Base-by-base conservation (phyloP, 2,329 filamentous ascomycete genomes). In the Monascus ruber region DNA sequence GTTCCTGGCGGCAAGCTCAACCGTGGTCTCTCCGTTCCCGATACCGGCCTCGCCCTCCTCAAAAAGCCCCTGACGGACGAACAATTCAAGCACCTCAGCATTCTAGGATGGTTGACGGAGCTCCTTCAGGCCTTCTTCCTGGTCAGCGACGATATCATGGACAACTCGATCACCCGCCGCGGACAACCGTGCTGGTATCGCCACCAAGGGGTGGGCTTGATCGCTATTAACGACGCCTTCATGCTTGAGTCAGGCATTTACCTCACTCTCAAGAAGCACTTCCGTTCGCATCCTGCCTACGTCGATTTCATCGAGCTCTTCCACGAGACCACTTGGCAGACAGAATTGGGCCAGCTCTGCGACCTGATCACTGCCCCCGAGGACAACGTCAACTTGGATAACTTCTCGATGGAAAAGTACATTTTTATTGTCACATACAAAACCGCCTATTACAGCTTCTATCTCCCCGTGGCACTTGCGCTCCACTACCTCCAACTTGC, bases 371-470 rank as follows among this genome's bases (percentile, higher is more conserved):
- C 91, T 35, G 91, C 91, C 31, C 91, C 91, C 33, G 91, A 98
- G 69, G 88, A 95, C 63, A 73, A 81, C 46, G 84, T 96, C 57
- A 80, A 96, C 68, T 80, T 98, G 47, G 73, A 85, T 74, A 94
- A 94, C 72, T 98, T 98, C 74, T 87, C 80, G 64, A 74, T 95
- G 65, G 76, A 88, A 46, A 98, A 60, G 74, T 94, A 94, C 73
- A 80, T 74, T 55, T 98, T 96, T 74, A 98, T 98, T 58, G 91
- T 98, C 69, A 85, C 94, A 68, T 96, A 94, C 80, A 98, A 98
- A 79, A 98, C 91, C 24, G 88, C 91, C 37, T 98, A 93, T 73
- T 98, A 98, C 74, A 93, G 84, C 58, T 98, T 98, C 76, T 96
- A 96, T 71, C 82, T 98, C 9, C 91, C 91, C 42, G 87, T 98